A percentile compares a stretch with the other conserved stretches of the same genome.
Conservation (phyloP, 495 filamentous ascomycete genomes). For the Lasiosphaeria hispida region DNA sequence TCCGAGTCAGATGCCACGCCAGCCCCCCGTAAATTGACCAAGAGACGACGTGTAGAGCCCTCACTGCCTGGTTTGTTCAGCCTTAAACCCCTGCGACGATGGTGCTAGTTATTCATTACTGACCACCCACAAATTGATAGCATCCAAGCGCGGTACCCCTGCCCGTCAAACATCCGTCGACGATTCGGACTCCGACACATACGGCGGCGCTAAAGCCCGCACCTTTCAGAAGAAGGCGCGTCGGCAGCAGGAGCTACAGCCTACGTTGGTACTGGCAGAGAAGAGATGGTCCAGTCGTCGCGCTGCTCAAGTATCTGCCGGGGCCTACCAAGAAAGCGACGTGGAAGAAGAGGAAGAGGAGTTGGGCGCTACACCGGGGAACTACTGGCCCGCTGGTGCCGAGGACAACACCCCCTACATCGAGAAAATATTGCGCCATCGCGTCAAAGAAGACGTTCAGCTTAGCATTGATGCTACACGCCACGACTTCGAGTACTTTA, state of each 20-base stretch:
- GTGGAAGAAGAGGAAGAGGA: slow-evolving; percentile 66
- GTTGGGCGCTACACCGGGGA: slow-evolving; percentile 51
- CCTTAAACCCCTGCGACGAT: neutral
- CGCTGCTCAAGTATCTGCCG: slow-evolving; percentile 79
- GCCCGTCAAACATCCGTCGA: slow-evolving; percentile 56
- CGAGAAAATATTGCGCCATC: slow-evolving; percentile 84
- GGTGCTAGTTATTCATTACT: slow-evolving; percentile 16
- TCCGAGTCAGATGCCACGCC: slow-evolving; percentile 64
- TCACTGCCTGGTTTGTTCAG: slow-evolving; percentile 47
- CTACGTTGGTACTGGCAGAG: slow-evolving; percentile 65
- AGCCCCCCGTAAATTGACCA: slow-evolving; percentile 45
- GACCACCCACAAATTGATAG: slow-evolving; percentile 39
- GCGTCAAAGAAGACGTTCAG: slow-evolving; percentile 66
- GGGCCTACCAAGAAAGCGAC: slow-evolving; percentile 84
- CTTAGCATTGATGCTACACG: slow-evolving; percentile 57
- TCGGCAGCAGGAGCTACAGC: slow-evolving; percentile 59
- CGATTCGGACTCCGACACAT: slow-evolving; percentile 68
- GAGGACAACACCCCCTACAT: slow-evolving; percentile 77
- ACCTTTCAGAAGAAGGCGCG: slow-evolving; percentile 68
- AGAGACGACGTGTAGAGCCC: slow-evolving; percentile 49
- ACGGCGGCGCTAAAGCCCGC: slow-evolving; percentile 69
- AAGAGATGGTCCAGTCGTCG: slow-evolving; percentile 85
- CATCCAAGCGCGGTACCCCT: slow-evolving; percentile 64
- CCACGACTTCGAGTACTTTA: slow-evolving; percentile 87
- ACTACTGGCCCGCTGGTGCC: slow-evolving; percentile 59